phyloP scores from a whole-genome alignment of 129 eudicot genomes.

The Ambrosia artemisiifolia region DNA sequence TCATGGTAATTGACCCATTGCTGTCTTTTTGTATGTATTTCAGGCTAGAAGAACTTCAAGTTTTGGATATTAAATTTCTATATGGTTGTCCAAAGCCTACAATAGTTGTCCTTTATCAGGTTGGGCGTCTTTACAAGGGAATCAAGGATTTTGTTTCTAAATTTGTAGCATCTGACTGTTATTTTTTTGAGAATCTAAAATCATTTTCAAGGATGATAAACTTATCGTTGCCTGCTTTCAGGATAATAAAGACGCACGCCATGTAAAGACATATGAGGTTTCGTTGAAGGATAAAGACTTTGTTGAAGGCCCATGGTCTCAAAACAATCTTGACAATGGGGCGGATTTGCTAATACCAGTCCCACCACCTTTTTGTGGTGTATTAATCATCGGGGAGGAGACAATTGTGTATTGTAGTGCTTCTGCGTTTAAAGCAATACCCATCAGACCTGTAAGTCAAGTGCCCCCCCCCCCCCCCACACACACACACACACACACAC shows the following conservation, averaged over 20 bases:
- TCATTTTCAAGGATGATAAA: conserved; percentile 2
- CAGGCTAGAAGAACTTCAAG: conserved; percentile 99
- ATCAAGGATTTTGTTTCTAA: background rate
- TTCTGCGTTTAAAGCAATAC: conserved; percentile 88
- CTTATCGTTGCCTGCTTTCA: conserved; percentile 25
- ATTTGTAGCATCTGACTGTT: background rate
- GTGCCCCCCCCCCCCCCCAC: background rate
- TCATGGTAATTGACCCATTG: background rate
- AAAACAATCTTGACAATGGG: conserved; percentile 95
- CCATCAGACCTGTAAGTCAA: conserved; percentile 87
- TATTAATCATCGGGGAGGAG: conserved; percentile 91
- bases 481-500: background rate
- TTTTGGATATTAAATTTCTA: conserved; percentile 90
- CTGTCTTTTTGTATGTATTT: conserved; percentile 4
- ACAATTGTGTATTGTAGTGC: conserved; percentile 96
- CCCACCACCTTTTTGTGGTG: conserved; percentile 96
- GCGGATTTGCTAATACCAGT: conserved; percentile 94
- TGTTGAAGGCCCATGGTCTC: conserved; percentile 95
- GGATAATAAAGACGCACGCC: conserved; percentile 97
- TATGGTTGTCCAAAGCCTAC: conserved; percentile 93
- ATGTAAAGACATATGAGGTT: conserved; percentile 91
- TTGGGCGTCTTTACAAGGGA: conserved; percentile 17
- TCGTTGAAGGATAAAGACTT: conserved; percentile 91
- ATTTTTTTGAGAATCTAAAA: background rate
- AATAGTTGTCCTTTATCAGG: conserved; percentile 97